Evolutionary conservation across 805 yeast genomes (phyloP), one percentile per base, ranked within the genome.

Genomic region (Kazachstania bromeliacearum): DNA sequence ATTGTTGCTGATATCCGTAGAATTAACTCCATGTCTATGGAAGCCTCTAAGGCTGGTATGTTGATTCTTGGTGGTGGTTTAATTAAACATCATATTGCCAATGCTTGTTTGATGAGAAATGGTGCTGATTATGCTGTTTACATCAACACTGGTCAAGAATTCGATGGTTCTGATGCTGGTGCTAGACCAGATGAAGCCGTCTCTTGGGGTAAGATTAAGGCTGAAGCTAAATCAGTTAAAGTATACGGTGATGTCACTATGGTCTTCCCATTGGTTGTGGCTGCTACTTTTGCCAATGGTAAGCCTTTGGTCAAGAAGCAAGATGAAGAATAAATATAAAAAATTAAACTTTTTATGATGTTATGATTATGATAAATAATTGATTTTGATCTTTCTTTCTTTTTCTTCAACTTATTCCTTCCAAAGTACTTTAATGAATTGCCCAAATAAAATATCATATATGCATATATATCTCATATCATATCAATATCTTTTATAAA

Each of bases 141-240:
- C 63, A 89, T 92, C 59, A 92, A 92, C 63, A 92, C 99, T 12
- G 98, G 96, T 32, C 97, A 92, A 64, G 99, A 92, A 59, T 92
- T 87, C 51, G 99, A 92, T 57, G 98, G 98, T 32, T 85, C 96
- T 17, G 98, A 92, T 61, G 97, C 98, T 8, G 98, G 98, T 46
- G 98, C 98, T 5, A 76, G 98, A 59, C 97, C 97, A 1, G 98
- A 92, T 59, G 99, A 92, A 65, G 98, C 98, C 19, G 82, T 92
- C 36, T 82, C 95, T 27, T 92, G 99, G 99, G 99, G 99, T 45
- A 92, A 92, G 62, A 92, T 92, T 63, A 88, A 85, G 65, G 82
- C 95, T 5, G 95, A 85, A 28, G 99, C 98, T 21, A 75, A 74
- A 52, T 74, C 79, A 41, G 94, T 87, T 38, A 92, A 92, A 64